Conservation (phyloP, 2,329 filamentous ascomycete genomes). For the Phialophora chinensis region DNA sequence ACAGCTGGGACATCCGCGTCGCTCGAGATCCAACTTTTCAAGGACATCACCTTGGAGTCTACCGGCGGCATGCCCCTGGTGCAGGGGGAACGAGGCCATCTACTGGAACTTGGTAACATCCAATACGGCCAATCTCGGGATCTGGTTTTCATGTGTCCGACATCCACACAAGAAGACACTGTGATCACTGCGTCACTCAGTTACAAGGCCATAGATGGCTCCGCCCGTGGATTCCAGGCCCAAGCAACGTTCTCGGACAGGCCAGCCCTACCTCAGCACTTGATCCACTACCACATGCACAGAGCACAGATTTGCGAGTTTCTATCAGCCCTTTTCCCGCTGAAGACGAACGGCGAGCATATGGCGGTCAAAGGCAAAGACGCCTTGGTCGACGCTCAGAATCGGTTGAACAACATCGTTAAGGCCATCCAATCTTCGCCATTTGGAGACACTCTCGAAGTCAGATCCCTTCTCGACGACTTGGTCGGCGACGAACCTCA, state of each 20-base stretch:
- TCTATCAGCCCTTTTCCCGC: slow-evolving; percentile 54
- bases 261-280: slow-evolving; percentile 17
- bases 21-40: slow-evolving; percentile 46
- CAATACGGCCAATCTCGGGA: slow-evolving; percentile 68
- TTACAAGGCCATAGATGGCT: slow-evolving; percentile 35
- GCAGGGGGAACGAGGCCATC: slow-evolving; percentile 8
- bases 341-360: slow-evolving; percentile 50
- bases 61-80: slow-evolving; percentile 3
- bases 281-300: slow-evolving; percentile 59
- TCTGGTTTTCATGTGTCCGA: slow-evolving; percentile 52
- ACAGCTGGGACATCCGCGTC: slow-evolving; percentile 60
- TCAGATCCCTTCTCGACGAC: slow-evolving; percentile 54
- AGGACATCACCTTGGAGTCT: slow-evolving; percentile 4
- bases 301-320: slow-evolving; percentile 59
- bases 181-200: slow-evolving; percentile 41
- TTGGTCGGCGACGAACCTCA: slow-evolving; percentile 51
- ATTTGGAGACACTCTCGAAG: slow-evolving; percentile 8
- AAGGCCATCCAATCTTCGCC: slow-evolving; percentile 18
- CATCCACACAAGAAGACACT: slow-evolving; percentile 27
- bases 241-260: slow-evolving; percentile 13
- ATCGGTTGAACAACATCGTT: slow-evolving; percentile 13
- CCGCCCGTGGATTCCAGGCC: slow-evolving; percentile 6
- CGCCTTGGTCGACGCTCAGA: slow-evolving; percentile 13
- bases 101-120: slow-evolving; percentile 53
- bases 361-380: slow-evolving; percentile 13